phyloP scores from a whole-genome alignment of 2,329 filamentous ascomycete genomes.

The Colletotrichum tropicale region DNA sequence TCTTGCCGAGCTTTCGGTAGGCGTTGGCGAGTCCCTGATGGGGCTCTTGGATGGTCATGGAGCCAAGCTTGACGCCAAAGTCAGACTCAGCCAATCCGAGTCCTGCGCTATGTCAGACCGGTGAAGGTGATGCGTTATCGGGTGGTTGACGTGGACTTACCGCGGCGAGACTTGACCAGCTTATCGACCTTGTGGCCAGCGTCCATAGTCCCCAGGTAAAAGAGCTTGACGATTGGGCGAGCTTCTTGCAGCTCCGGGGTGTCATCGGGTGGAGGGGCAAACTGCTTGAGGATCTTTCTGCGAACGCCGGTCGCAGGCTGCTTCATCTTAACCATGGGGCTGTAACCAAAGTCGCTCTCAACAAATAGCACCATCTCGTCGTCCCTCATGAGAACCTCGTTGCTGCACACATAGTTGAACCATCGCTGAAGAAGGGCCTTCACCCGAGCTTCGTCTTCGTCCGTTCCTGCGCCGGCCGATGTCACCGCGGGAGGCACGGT shows the following conservation, averaged over 20 bases:
- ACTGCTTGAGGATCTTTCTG: conserved; percentile 96
- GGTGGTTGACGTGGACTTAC: conserved; percentile 53
- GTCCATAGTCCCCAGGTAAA: conserved; percentile 95
- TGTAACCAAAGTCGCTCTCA: conserved; percentile 99
- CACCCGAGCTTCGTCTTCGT: conserved; percentile 90
- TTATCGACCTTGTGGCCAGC: conserved; percentile 96
- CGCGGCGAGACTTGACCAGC: conserved; percentile 88
- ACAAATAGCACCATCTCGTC: conserved; percentile 98
- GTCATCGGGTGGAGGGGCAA: conserved; percentile 95
- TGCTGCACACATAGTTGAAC: conserved; percentile 92
- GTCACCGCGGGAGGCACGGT: conserved; percentile 95
- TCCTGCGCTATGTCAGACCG: conserved; percentile 56
- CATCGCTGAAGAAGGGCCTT: conserved; percentile 91
- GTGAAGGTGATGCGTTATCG: not conserved
- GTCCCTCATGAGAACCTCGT: conserved; percentile 90
- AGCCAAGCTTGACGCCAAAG: conserved; percentile 86
- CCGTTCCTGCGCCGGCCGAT: conserved; percentile 91
- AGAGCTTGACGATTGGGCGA: conserved; percentile 89
- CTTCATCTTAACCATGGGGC: conserved; percentile 92
- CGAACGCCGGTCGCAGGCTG: conserved; percentile 96
- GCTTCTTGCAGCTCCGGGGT: conserved; percentile 93
- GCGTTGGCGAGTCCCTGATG: conserved; percentile 87
- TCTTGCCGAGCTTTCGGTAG: conserved; percentile 92
- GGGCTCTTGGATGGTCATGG: conserved; percentile 88
- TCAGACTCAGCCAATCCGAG: conserved; percentile 92